These are phyloP conservation scores for Phytophthora sp. DNA, from an alignment of 352 stramenopile genomes.

Conservation along the genomic window DNA sequence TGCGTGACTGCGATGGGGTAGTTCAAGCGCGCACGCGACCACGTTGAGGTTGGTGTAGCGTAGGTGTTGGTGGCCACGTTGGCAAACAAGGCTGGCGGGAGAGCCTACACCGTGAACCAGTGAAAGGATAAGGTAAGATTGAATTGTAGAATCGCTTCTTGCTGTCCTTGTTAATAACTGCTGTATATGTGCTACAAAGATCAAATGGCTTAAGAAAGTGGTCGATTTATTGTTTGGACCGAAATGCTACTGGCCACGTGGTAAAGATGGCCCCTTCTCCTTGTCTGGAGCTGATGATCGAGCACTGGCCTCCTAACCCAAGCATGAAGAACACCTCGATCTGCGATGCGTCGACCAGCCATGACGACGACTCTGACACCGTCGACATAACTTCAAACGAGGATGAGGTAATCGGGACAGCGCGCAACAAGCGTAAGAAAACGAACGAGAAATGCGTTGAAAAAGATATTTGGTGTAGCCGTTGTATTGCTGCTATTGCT, in stretches of 20 bases:
- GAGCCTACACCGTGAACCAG: not conserved
- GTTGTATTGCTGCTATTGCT: not conserved
- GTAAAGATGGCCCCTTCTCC: not conserved
- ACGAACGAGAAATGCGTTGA: not conserved
- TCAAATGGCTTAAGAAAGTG: not conserved
- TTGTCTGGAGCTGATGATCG: not conserved
- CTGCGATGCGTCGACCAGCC: not conserved
- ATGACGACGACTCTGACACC: not conserved
- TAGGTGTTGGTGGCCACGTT: not conserved
- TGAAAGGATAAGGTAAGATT: too few species aligned
- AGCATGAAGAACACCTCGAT: not conserved
- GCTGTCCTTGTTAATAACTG: too few species aligned
- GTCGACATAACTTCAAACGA: too few species aligned
- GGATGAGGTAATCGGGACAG: too few species aligned
- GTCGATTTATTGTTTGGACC: not conserved
- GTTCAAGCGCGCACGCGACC: not conserved
- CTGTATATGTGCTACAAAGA: too few species aligned
- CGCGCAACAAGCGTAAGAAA: not conserved
- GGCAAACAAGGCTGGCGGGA: not conserved
- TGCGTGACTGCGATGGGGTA: not conserved
- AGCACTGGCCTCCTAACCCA: not conserved
- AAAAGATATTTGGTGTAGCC: too few species aligned
- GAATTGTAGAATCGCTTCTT: too few species aligned
- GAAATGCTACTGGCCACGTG: not conserved
- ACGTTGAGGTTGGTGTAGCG: not conserved